Evolutionary conservation across 108 stramenopile genomes (phyloP).

Genomic region (Schizochytrium sp.): DNA sequence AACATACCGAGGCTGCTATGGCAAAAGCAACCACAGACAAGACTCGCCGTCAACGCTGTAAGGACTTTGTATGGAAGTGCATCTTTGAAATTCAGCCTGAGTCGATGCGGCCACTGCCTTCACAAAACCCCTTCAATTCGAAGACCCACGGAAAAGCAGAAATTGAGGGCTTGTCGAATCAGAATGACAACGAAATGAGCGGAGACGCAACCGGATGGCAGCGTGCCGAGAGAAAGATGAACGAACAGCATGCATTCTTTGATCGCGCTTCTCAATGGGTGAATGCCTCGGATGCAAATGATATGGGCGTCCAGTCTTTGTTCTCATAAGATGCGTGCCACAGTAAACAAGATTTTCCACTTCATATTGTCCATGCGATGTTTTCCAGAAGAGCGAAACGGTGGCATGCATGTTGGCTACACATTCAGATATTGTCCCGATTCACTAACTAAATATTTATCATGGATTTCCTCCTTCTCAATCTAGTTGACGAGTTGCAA

Average conservation of each 20-base stretch:
- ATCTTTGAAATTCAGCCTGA: conserved; percentile 3
- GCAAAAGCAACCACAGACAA: conserved; percentile 3
- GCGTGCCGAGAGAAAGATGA: neutral
- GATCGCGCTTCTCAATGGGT: conserved; percentile 46
- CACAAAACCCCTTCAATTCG: conserved; percentile 3
- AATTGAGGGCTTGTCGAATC: neutral
- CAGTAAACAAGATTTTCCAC: no score
- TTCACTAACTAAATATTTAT: no score
- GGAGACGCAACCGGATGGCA: neutral
- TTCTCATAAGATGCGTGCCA: neutral
- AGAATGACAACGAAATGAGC: neutral
- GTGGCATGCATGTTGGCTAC: no score
- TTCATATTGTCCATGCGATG: no score
- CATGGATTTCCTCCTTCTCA: no score
- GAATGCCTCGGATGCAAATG: conserved; percentile 12
- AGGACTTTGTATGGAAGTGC: conserved; percentile 54
- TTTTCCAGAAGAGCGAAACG: no score
- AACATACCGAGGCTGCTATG: conserved; percentile 19
- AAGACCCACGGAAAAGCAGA: neutral
- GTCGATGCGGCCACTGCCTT: conserved; percentile 23
- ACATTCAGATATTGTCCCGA: no score
- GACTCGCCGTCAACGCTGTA: neutral
- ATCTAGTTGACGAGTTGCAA: no score
- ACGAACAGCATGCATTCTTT: conserved; percentile 5
- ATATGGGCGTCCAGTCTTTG: conserved; percentile 40